Conservation (phyloP, 129 eudicot species). For the Calendula officinalis region DNA sequence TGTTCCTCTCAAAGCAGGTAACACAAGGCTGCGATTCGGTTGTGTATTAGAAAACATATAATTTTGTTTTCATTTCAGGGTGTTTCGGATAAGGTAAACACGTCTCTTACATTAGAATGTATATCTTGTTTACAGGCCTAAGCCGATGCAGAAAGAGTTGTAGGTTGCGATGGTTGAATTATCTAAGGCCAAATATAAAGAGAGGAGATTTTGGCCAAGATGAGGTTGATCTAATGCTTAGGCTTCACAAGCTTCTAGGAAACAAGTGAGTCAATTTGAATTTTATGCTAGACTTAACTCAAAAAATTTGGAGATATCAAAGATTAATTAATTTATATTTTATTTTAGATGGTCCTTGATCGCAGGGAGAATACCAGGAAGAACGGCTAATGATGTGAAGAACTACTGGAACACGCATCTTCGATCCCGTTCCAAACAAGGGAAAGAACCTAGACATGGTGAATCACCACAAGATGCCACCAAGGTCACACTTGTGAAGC, state of each 20-base stretch:
- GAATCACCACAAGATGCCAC: conserved; percentile 5
- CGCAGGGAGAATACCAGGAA: conserved; percentile 67
- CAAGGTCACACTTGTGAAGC: conserved; percentile 24
- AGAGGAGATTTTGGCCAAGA: conserved; percentile 27
- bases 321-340: neutral
- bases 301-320: neutral
- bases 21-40: neutral
- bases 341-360: conserved; percentile 56
- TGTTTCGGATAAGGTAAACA: too few relatives aligned
- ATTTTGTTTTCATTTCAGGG: too few relatives aligned
- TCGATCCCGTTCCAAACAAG: conserved; percentile 12
- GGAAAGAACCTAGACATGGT: neutral
- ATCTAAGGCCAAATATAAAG: conserved; percentile 29
- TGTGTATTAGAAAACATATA: too few relatives aligned
- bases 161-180: conserved; percentile 37
- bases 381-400: conserved; percentile 65
- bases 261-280: conserved; percentile 23
- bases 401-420: conserved; percentile 58
- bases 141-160: conserved; percentile 39
- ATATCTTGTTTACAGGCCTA: conserved; percentile 13
- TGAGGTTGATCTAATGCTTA: conserved; percentile 39
- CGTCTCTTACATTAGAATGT: too few relatives aligned
- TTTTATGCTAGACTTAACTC: neutral
- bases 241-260: conserved; percentile 43
- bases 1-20: conserved; percentile 34